Conservation (phyloP, 1,284 basidiomycete species). For the Trichosporon sp. region DNA sequence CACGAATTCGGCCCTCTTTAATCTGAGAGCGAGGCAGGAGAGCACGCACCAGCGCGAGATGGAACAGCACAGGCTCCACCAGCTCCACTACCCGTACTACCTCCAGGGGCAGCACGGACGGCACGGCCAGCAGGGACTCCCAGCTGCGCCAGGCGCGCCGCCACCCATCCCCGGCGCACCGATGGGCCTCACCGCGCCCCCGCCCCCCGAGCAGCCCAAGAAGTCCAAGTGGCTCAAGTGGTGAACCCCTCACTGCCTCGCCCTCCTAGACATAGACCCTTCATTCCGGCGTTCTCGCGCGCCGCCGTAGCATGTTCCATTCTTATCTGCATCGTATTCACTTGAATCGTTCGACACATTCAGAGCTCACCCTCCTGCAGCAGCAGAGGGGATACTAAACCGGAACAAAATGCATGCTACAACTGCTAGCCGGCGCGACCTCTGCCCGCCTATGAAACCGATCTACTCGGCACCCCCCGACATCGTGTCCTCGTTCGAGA, state of each 20-base stretch:
- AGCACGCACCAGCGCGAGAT: slow-evolving; percentile 12
- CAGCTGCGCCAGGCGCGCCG: neutral
- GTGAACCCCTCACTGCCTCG: neutral
- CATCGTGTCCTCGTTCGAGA: slow-evolving; percentile 20
- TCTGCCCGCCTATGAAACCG: neutral
- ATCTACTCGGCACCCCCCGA: slow-evolving; percentile 11
- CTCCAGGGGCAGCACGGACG: neutral
- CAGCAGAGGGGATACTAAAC: neutral
- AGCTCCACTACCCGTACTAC: neutral
- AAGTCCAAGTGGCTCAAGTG: slow-evolving; percentile 6
- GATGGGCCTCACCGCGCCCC: neutral
- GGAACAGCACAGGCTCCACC: neutral
- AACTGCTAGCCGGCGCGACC: slow-evolving; percentile 4
- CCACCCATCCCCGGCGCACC: neutral
- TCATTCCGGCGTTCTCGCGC: neutral
- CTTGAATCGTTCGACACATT: neutral
- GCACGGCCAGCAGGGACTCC: neutral
- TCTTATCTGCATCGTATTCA: neutral
- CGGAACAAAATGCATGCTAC: slow-evolving; percentile 9
- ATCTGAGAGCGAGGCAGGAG: slow-evolving; percentile 46
- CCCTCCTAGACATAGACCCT: neutral
- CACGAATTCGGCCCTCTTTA: slow-evolving; percentile 70
- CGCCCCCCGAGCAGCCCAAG: neutral
- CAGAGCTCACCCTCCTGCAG: too few relatives aligned
- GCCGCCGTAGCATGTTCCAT: neutral